Conservation (phyloP, 2,329 filamentous ascomycete species). For the Corinectria fuckeliana region DNA sequence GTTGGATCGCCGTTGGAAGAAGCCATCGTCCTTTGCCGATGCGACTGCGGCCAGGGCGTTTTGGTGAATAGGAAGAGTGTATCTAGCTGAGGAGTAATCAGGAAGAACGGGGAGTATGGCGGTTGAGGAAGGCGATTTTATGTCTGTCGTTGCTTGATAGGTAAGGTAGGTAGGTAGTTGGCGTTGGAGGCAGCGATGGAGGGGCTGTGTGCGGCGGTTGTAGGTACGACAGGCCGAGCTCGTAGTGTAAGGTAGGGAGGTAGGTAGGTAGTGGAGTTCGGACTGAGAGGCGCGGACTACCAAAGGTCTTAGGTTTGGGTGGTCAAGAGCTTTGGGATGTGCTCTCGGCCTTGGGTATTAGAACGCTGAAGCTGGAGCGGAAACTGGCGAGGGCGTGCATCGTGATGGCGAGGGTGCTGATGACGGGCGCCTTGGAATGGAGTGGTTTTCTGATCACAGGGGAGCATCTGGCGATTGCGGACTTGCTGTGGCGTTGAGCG, state of each 20-base stretch:
- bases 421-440: constrained; percentile 11
- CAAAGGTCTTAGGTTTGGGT: neutral
- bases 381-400: neutral
- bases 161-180: neutral
- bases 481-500: constrained; percentile 5
- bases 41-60: neutral
- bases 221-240: too few species aligned
- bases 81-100: neutral
- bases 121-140: neutral
- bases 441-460: constrained; percentile 19
- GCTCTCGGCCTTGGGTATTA: neutral
- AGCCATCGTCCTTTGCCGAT: constrained; percentile 35
- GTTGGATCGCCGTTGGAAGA: constrained; percentile 38
- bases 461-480: constrained; percentile 12
- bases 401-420: constrained; percentile 7
- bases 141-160: neutral
- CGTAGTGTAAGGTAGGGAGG: too few species aligned
- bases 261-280: too few species aligned
- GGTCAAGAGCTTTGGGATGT: neutral
- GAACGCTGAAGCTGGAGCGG: neutral
- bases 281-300: neutral
- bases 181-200: constrained; percentile 13
- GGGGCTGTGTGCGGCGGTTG: constrained; percentile 11
- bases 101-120: neutral
- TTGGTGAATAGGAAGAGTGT: neutral